phyloP scores from a whole-genome alignment of 2,329 filamentous ascomycete species.

The Xylaria sp. region DNA sequence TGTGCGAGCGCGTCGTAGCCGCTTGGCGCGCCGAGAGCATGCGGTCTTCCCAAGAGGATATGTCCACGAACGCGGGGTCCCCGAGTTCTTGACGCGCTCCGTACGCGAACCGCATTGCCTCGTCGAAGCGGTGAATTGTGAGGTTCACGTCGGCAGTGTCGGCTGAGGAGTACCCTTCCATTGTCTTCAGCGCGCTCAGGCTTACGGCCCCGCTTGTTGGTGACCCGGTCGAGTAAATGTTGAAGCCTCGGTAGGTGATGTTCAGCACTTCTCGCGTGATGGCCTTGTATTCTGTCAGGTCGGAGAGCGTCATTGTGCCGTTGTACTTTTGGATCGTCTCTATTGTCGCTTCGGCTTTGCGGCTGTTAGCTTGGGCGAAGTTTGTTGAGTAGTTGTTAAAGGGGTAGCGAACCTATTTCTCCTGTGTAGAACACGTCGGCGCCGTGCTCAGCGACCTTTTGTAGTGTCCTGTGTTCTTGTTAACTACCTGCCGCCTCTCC shows the following conservation, averaged over 20 bases:
- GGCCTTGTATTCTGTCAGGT: constrained; percentile 70
- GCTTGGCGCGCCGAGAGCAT: constrained; percentile 74
- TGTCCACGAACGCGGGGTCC: constrained; percentile 78
- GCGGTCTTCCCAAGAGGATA: constrained; percentile 69
- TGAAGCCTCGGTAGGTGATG: constrained; percentile 75
- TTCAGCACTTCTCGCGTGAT: constrained; percentile 69
- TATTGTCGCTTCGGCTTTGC: constrained; percentile 74
- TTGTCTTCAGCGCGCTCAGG: constrained; percentile 80
- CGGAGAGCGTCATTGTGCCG: constrained; percentile 73
- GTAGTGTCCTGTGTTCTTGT: constrained; percentile 67
- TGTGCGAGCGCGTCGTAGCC: constrained; percentile 68
- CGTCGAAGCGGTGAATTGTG: constrained; percentile 83
- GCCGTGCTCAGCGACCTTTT: constrained; percentile 78
- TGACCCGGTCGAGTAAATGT: constrained; percentile 74
- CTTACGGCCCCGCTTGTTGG: constrained; percentile 83
- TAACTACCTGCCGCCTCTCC: constrained; percentile 11
- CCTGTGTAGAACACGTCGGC: constrained; percentile 79
- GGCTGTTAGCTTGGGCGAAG: constrained; percentile 47
- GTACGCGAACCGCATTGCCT: constrained; percentile 91
- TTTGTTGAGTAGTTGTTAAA: background rate
- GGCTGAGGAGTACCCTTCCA: constrained; percentile 76
- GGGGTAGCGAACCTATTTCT: constrained; percentile 60
- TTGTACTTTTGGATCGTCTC: constrained; percentile 72
- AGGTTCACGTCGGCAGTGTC: constrained; percentile 67
- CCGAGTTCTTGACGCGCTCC: constrained; percentile 81